Evolutionary conservation across 2,329 filamentous ascomycete species (phyloP), one percentile per base, ranked within the genome.

Genomic region (Aspergillus novoparasiticus): DNA sequence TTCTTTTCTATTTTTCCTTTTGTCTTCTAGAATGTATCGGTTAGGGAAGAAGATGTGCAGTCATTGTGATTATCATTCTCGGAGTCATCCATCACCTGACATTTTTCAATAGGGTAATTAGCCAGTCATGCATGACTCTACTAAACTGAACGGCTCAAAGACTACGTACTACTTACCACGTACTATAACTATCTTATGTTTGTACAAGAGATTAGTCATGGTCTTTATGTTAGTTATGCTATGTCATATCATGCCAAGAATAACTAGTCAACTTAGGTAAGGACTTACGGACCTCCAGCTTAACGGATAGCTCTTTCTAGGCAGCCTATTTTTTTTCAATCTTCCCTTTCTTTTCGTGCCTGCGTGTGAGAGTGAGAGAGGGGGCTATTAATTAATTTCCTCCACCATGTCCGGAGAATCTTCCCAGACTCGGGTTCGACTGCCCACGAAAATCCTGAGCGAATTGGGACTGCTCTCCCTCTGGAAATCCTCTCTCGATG

Each of bases 391-490:
- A 14, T 23, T 2, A 19, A 41, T 46, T 12, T 46, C 45, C 45
- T 14, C 12, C 21, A 26, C 21, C 45, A 48, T 48, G 45, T 16
- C 45, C 21, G 10, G 12, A 46, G 43, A 46, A 5, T 46, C 23
- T n/a, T 19, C 26, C 16, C 26, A 10, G 14, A 5, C 30, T 4
- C 16, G 46, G 26, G 14, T 50, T 19, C 46, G 16, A 51, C 48
- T 64, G 41, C 55, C 50, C 45, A 54, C 39, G 6, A 65, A 60
- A 28, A 28, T 68, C 46, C 68, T 76, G 4, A 53, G 70, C 4
- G 78, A 80, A 61, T 57, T 80, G 50, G 78, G 78, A 21, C 72
- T 80, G 5, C 48, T 73, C 43, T 73, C 78, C 2, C 70, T 80
- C 63, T 79, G 74, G 72, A 68, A 71, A 28, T 77, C 78, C 12